phyloP scores from a whole-genome alignment of 768 basidiomycete genomes.

The Suillus fuscotomentosus region DNA sequence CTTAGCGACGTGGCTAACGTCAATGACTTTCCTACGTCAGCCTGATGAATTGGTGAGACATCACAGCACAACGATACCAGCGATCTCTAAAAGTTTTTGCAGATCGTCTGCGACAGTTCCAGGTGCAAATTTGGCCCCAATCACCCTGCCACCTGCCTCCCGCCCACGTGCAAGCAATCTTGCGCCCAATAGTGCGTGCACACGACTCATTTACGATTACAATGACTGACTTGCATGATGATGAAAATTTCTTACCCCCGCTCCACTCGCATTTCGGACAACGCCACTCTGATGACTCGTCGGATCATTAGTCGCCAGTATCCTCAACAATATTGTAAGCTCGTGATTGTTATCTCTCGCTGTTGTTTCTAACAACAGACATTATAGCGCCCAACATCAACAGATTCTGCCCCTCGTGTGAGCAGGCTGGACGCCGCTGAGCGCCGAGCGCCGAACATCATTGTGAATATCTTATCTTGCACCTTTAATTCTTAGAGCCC shows the following conservation, averaged over 20 bases:
- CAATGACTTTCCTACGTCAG: slow-evolving; percentile 15
- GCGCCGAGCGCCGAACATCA: neutral
- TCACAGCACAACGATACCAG: neutral
- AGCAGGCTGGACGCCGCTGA: slow-evolving; percentile 25
- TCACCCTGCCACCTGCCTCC: slow-evolving; percentile 44
- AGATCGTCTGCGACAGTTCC: slow-evolving; percentile 46
- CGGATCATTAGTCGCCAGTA: slow-evolving; percentile 35
- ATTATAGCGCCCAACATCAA: slow-evolving; percentile 41
- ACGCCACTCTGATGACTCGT: neutral
- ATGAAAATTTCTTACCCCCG: neutral
- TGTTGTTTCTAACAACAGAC: slow-evolving; percentile 1
- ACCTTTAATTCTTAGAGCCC: slow-evolving; percentile 12
- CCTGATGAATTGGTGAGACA: slow-evolving; percentile 36
- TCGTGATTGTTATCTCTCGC: neutral
- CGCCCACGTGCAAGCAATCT: slow-evolving; percentile 40
- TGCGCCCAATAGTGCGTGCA: slow-evolving; percentile 50
- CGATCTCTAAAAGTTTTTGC: slow-evolving; percentile 11
- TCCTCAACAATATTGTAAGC: slow-evolving; percentile 47
- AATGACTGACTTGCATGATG: slow-evolving; percentile 1
- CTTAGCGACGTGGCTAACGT: neutral
- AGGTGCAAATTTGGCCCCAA: slow-evolving; percentile 56
- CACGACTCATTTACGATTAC: neutral
- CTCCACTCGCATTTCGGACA: neutral
- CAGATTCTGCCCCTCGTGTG: slow-evolving; percentile 41
- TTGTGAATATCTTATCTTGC: slow-evolving; percentile 6